Percentiles rank a stretch among this genome's conserved stretches.
Conservation (phyloP, 352 stramenopile species). For the Peronospora destructor region DNA sequence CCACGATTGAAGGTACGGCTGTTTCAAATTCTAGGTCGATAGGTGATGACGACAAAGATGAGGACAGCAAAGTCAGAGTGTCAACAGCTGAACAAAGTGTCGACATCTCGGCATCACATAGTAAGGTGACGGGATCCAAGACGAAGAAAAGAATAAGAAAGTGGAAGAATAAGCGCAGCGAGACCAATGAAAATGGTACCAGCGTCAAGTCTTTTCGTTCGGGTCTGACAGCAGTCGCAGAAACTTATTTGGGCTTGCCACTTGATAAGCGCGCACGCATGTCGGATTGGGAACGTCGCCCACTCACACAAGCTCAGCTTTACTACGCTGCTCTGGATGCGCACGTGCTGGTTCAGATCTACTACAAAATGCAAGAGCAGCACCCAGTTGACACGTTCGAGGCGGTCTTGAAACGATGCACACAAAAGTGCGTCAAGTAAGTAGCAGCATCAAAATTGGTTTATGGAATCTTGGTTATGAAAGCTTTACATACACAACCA, state of each 20-base stretch:
- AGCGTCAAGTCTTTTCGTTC: conserved; percentile 24
- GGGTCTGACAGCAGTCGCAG: conserved; percentile 42
- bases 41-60: conserved; percentile 1
- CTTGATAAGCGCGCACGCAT: conserved; percentile 69
- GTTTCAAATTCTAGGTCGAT: conserved; percentile 4
- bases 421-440: conserved; percentile 37
- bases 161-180: conserved; percentile 25
- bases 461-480: background rate
- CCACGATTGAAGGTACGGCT: conserved; percentile 5
- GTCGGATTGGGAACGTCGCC: conserved; percentile 69
- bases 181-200: conserved; percentile 9
- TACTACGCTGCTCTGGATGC: conserved; percentile 71
- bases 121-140: conserved; percentile 7
- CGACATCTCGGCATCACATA: conserved; percentile 7
- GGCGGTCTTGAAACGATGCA: conserved; percentile 29
- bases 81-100: background rate
- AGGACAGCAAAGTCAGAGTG: conserved; percentile 7
- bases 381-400: conserved; percentile 27
- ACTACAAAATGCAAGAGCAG: conserved; percentile 44
- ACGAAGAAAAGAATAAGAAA: conserved; percentile 13
- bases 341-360: conserved; percentile 55
- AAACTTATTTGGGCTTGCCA: conserved; percentile 51
- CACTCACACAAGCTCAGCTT: conserved; percentile 56
- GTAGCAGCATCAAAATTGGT: background rate
- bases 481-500: background rate